phyloP scores from a whole-genome alignment of 1,139 yeast genomes.

The Zygoascus hellenicus region DNA sequence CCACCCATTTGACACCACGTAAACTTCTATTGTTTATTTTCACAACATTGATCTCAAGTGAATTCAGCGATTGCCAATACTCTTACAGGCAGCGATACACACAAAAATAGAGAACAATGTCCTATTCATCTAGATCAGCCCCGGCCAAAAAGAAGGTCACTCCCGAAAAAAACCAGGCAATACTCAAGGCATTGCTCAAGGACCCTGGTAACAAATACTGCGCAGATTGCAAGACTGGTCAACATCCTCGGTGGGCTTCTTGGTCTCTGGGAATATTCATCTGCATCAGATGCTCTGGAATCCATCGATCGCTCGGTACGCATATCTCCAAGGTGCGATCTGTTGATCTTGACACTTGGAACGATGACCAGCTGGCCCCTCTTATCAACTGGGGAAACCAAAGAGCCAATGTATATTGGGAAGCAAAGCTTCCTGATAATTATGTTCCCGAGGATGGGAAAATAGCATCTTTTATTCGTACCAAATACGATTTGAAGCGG shows the following conservation, averaged over 20 bases:
- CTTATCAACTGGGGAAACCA: conserved; percentile 86
- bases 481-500: conserved; percentile 84
- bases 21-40: no score
- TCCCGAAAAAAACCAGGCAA: conserved; percentile 43
- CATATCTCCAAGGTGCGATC: conserved; percentile 59
- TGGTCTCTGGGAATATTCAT: conserved; percentile 93
- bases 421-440: conserved; percentile 60
- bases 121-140: conserved; percentile 6
- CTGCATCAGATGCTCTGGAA: conserved; percentile 90
- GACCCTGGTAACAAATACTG: conserved; percentile 74
- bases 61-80: no score
- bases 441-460: conserved; percentile 82
- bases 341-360: conserved; percentile 95
- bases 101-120: conserved; percentile 1
- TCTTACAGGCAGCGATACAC: no score
- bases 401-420: conserved; percentile 76
- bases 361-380: conserved; percentile 79
- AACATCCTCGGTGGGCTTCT: conserved; percentile 96
- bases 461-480: conserved; percentile 81
- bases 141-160: conserved; percentile 22
- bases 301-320: conserved; percentile 92
- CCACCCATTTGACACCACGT: no score
- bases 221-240: conserved; percentile 84
- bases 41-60: no score
- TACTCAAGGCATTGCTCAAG: conserved; percentile 63